Evolutionary conservation across 2,329 filamentous ascomycete species (phyloP), one percentile per base, ranked within the genome.

Genomic region (Xylariaceae sp.): DNA sequence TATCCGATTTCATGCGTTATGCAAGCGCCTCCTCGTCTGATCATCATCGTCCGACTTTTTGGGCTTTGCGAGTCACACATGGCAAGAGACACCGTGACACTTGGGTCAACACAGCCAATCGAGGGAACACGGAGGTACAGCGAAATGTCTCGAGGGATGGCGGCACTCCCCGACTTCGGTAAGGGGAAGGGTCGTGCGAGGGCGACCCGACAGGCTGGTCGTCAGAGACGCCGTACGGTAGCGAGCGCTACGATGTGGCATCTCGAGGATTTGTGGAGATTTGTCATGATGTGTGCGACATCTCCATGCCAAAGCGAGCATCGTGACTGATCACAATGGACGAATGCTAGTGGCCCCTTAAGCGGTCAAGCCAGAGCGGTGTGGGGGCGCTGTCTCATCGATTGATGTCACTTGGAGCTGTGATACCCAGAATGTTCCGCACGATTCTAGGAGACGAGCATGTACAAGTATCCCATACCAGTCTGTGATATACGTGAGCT

Each of bases 201-300:
- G 18, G 30, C 4, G 56, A 60, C 61, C 61, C 61, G 60, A 47
- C 34, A 62, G 55, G 45, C 50, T 54, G 61, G 61, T 45, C n/a
- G 56, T 58, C 56, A 60, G 60, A 52, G 47, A 18, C 44, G 44
- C 49, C 30, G 51, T 47, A 11, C 53, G 47, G 47, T 49, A 18
- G 47, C 47, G 47, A 18, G 17, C n/a, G 7, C n/a, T 48, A 48
- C 45, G 45, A 48, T 48, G 45, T 48, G n/a, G n/a, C 45, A 11
- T 11, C 17, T 49, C 17, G 47, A 30, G 15, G 37, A 11, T 5
- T 2, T 10, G 35, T 48, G 15, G 30, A 34, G 37, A 55, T 51
- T 51, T 45, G 37, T 47, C 51, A 54, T 50, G 53, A 57, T 30
- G 41, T 45, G 47, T 49, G 17, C 47, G 47, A 49, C 47, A 49